Base-by-base conservation (phyloP, 148 eudicot genomes). In the Rhododendron mucronatum region DNA sequence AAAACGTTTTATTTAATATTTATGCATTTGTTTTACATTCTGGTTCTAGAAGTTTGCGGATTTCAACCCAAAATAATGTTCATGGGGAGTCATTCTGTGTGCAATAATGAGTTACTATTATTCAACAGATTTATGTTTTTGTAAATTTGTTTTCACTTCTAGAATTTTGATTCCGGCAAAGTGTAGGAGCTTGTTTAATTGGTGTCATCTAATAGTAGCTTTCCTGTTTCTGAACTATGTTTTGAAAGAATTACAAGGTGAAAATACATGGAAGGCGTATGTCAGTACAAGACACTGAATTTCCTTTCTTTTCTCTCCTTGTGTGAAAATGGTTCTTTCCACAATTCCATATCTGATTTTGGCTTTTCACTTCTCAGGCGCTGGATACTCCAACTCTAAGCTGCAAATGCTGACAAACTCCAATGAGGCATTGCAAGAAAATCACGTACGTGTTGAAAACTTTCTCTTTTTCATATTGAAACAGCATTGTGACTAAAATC, bases 371-470 rank as follows among this genome's bases (percentile, higher is more conserved):
- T 44, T 85, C 86, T 69, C 87, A 93, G 96, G 93, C 84, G 84
- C 89, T 86, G 90, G 89, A 84, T 84, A 85, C 89, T 91, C 92
- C 82, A 81, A 65, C 21, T 88, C 90, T 79, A 74, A 85, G 35
- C 88, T 87, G 30, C 85, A 90, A 26, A 76, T 85, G 84, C 76
- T 87, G 79, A 78, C 87, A 79, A 89, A 83, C 79, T 88, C 86
- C 35, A 85, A 84, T 88, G 89, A 84, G 53, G 63, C 88, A 81
- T 85, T 77, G 84, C 57, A 87, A 61, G 89, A 87, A 21, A 55
- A 51, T 81, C 77, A 81, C 85, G 98, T 94, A 91, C 77, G 92
- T 78, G 28, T n/a, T 47, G 28, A 18, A 21, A 44, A 37, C 74
- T 86, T 50, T 16, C 65, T 47, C 50, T 15, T 78, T 47, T 45